Evolutionary conservation across 495 filamentous ascomycete genomes (phyloP), one percentile per base, ranked within the genome.

Genomic region (Xylaria intraflava): DNA sequence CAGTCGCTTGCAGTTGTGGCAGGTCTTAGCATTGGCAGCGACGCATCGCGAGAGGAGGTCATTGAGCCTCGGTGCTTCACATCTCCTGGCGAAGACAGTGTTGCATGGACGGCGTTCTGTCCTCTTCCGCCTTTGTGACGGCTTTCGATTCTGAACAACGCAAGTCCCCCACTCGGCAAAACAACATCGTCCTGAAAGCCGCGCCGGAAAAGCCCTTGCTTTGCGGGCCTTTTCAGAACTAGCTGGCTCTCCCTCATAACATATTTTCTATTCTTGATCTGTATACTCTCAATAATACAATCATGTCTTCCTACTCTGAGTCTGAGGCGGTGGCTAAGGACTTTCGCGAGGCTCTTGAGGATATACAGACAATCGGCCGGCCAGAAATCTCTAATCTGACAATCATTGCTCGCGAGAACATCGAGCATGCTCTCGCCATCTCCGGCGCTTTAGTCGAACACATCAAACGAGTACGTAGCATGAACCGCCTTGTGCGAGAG

Each of bases 371-470:
- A 60, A 95, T 95, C 73, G 89, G 88, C 63, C 83, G 89, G 65
- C 86, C 84, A 64, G 91, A 96, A 72, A 98, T 98, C 69, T 88
- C 85, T 73, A 96, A 91, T 69, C 72, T 98, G 67, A 97, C 93
- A 30, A 82, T 93, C 63, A 97, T 98, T 61, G 93, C 93, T 51
- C 89, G 90, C 65, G 93, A 98, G 67, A 96, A 94, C 60, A 95
- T 90, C 53, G 87, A 92, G 67, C 88, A 96, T 73, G 93, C 91
- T 27, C 81, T 87, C 68, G 89, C 87, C 46, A 97, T 98, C 60
- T 88, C 92, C 6, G 83, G 87, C 55, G 87, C 86, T 6, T 68
- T 98, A 68, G 86, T 93, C 70, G 85, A 90, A 51, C 93, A 98
- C 65, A 96, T 98, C 71, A 83, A 84, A 71, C 83, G 82, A 75